These are phyloP conservation scores for Spergularia bocconei DNA, from an alignment of 148 eudicot genomes.

Conservation along the genomic window DNA sequence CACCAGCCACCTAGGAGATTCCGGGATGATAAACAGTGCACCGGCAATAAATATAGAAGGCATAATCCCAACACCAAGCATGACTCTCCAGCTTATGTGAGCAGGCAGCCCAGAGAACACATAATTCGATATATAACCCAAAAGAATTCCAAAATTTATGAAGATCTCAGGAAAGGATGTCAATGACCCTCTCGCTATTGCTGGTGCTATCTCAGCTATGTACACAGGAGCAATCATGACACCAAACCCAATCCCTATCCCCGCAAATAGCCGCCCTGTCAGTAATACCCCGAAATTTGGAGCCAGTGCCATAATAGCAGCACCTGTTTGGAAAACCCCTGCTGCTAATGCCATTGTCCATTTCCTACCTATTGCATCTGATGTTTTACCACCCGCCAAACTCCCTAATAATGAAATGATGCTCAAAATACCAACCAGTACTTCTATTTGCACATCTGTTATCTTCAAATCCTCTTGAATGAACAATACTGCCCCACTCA, in stretches of 20 bases:
- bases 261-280: conserved; percentile 70
- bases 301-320: conserved; percentile 74
- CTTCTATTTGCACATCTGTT: conserved; percentile 70
- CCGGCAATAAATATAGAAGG: conserved; percentile 68
- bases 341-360: conserved; percentile 96
- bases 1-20: conserved; percentile 91
- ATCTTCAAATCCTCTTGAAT: conserved; percentile 68
- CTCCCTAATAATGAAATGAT: conserved; percentile 78
- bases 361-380: conserved; percentile 84
- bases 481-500: conserved; percentile 88
- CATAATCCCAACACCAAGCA: conserved; percentile 83
- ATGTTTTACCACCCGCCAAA: conserved; percentile 78
- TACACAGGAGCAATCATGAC: conserved; percentile 86
- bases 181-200: conserved; percentile 67
- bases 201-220: conserved; percentile 82
- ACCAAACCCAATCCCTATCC: conserved; percentile 83
- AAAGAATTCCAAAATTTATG: conserved; percentile 74
- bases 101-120: conserved; percentile 61
- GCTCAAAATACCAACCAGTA: conserved; percentile 77
- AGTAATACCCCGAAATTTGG: conserved; percentile 54
- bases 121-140: conserved; percentile 83
- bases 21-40: conserved; percentile 79
- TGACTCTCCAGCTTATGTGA: conserved; percentile 74
- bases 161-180: conserved; percentile 93
- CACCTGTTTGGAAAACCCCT: conserved; percentile 64